phyloP scores from a whole-genome alignment of 768 basidiomycete species.

The Tricholoma sp. region DNA sequence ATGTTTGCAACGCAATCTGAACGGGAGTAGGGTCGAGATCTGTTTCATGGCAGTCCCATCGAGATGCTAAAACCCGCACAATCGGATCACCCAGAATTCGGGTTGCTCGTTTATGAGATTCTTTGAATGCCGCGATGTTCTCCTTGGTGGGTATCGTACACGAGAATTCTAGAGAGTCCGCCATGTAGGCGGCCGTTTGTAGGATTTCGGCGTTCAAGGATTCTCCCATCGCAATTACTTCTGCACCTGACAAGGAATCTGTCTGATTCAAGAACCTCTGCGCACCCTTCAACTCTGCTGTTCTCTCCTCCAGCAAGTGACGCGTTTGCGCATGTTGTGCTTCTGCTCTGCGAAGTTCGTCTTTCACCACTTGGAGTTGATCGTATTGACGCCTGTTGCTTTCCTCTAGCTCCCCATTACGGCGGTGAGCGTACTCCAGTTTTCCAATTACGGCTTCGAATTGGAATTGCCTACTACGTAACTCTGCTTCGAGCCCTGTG shows the following conservation, averaged over 20 bases:
- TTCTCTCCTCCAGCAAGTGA: slow-evolving; percentile 22
- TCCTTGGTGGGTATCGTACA: too few relatives aligned
- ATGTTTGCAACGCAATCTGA: slow-evolving; percentile 15
- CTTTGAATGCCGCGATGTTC: not conserved
- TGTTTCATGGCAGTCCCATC: not conserved
- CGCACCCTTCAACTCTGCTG: slow-evolving; percentile 35
- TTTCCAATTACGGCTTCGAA: not conserved
- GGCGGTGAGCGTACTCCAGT: not conserved
- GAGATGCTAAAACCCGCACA: slow-evolving; percentile 2
- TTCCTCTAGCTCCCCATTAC: not conserved
- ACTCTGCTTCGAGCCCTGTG: not conserved
- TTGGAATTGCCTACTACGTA: not conserved
- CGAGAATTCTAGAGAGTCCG: slow-evolving; percentile 7
- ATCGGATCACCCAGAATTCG: slow-evolving; percentile 6
- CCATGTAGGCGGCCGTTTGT: slow-evolving; percentile 17
- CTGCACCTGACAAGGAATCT: slow-evolving; percentile 39
- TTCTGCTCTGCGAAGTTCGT: slow-evolving; percentile 14
- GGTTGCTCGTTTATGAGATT: not conserved
- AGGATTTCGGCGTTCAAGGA: slow-evolving; percentile 15
- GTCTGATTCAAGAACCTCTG: slow-evolving; percentile 39
- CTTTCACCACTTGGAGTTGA: not conserved
- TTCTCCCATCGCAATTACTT: slow-evolving; percentile 27
- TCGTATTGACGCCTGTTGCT: not conserved
- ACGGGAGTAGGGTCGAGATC: slow-evolving; percentile 13
- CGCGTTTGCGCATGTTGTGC: slow-evolving; percentile 14